Conservation (phyloP, 768 basidiomycete genomes). For the Rhodocollybia butyracea region DNA sequence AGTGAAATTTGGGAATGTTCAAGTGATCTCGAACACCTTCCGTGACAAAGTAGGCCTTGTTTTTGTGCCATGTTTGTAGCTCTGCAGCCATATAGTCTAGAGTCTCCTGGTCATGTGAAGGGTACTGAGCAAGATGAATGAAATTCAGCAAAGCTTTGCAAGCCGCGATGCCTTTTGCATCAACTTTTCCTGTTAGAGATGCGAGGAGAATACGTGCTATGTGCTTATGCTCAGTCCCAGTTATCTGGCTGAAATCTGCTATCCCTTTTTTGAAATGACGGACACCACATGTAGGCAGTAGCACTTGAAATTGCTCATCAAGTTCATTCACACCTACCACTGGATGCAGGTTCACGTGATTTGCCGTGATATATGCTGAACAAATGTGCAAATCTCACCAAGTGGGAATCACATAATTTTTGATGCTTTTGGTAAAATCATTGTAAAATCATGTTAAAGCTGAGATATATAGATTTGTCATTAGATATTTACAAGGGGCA, state of each 20-base stretch:
- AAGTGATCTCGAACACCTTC: conserved; percentile 23
- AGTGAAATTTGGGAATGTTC: conserved; percentile 33
- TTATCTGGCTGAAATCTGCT: neutral
- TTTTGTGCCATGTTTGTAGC: conserved; percentile 20
- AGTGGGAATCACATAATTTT: too few relatives aligned
- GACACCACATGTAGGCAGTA: neutral
- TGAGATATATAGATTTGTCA: too few relatives aligned
- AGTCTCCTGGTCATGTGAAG: conserved; percentile 10
- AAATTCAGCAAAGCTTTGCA: conserved; percentile 22
- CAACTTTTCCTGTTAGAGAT: neutral
- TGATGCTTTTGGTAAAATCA: too few relatives aligned
- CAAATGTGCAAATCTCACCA: too few relatives aligned
- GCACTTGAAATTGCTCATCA: neutral
- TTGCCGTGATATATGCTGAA: too few relatives aligned
- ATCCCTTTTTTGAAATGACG: neutral
- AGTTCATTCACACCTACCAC: conserved; percentile 1
- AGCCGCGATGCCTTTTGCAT: neutral
- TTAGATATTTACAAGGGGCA: too few relatives aligned
- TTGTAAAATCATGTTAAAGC: too few relatives aligned
- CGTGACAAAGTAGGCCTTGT: conserved; percentile 23
- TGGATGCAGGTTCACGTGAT: too few relatives aligned
- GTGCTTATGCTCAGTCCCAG: neutral
- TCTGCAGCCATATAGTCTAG: conserved; percentile 15
- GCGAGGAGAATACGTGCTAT: neutral
- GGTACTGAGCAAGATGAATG: conserved; percentile 15